Percentiles rank a stretch among this genome's conserved stretches.
These are phyloP conservation scores for Streptanthus diversifolius DNA, from an alignment of 345 rosid species.

Conservation along the genomic window DNA sequence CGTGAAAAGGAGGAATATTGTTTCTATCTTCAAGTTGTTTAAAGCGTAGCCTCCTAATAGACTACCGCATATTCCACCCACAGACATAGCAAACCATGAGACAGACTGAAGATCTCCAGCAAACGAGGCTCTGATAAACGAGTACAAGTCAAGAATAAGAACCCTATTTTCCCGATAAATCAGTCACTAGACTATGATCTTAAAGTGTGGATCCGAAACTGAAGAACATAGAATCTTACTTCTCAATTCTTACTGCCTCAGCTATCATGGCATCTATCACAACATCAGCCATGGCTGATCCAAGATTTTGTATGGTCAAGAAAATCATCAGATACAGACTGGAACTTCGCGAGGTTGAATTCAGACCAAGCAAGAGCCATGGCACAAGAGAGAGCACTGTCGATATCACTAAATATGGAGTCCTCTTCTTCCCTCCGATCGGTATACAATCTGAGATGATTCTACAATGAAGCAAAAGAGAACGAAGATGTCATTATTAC, in stretches of 20 bases:
- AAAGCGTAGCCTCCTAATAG: slow-evolving; percentile 84
- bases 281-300: slow-evolving; percentile 97
- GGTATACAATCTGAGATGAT: slow-evolving; percentile 92
- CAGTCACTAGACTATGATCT: not conserved
- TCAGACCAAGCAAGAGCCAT: slow-evolving; percentile 77
- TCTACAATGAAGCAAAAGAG: slow-evolving; percentile 38
- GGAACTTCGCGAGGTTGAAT: slow-evolving; percentile 54
- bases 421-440: slow-evolving; percentile 75
- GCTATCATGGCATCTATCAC: slow-evolving; percentile 98
- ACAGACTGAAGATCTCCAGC: slow-evolving; percentile 95
- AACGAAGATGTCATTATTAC: not conserved
- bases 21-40: slow-evolving; percentile 58
- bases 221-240: slow-evolving; percentile 38
- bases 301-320: slow-evolving; percentile 83
- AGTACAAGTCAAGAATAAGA: not conserved
- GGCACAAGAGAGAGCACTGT: slow-evolving; percentile 78
- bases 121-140: slow-evolving; percentile 66
- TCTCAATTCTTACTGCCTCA: slow-evolving; percentile 76
- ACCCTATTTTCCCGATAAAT: not conserved
- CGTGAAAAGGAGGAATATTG: slow-evolving; percentile 73
- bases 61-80: slow-evolving; percentile 93
- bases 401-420: slow-evolving; percentile 75
- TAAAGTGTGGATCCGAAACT: not conserved
- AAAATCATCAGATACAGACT: slow-evolving; percentile 53
- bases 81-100: slow-evolving; percentile 90